Conservation (phyloP, 345 rosid species). For the Eucalyptus victrix region DNA sequence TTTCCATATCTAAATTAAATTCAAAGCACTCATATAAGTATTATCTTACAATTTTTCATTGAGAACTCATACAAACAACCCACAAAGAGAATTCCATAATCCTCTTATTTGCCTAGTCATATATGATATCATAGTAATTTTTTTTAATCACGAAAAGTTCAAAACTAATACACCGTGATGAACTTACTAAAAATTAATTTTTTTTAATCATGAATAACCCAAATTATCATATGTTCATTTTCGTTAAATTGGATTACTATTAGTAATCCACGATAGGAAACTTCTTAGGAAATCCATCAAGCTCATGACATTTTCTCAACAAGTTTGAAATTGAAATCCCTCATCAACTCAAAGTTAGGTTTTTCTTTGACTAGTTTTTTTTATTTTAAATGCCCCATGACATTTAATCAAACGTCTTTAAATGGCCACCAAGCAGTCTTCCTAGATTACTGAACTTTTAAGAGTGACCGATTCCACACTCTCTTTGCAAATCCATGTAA, state of each 20-base stretch:
- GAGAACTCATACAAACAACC: not conserved
- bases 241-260: too few relatives aligned
- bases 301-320: not conserved
- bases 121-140: too few relatives aligned
- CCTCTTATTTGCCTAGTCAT: not conserved
- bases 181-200: too few relatives aligned
- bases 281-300: too few relatives aligned
- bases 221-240: too few relatives aligned
- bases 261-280: too few relatives aligned
- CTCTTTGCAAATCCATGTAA: not conserved
- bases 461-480: not conserved
- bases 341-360: not conserved
- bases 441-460: not conserved
- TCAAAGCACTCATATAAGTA: not conserved
- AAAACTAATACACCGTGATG: too few relatives aligned
- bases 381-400: not conserved
- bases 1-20: not conserved
- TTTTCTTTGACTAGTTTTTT: not conserved
- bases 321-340: not conserved
- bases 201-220: too few relatives aligned
- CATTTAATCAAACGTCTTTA: not conserved
- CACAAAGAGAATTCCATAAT: not conserved
- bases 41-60: not conserved
- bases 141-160: too few relatives aligned
- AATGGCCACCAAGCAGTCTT: not conserved